Evolutionary conservation across 2,329 filamentous ascomycete genomes (phyloP).

Genomic region (Chaetomiaceae sp.): DNA sequence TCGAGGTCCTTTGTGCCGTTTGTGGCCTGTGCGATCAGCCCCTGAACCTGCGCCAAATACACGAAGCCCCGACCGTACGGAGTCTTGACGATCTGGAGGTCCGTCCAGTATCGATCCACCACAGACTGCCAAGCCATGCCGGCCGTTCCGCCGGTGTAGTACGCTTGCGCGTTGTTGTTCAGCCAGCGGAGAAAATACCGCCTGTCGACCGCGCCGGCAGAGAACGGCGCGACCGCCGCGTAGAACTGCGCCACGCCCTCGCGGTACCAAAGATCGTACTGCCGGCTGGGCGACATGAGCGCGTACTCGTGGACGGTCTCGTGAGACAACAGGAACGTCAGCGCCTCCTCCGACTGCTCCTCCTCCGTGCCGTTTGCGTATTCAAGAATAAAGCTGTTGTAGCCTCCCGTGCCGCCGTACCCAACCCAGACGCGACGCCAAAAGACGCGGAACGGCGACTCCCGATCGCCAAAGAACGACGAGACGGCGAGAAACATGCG

Average conservation of each 20-base stretch:
- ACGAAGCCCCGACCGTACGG: not conserved
- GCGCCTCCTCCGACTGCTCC: not conserved
- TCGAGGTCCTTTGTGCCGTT: not conserved
- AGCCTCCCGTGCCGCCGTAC: not conserved
- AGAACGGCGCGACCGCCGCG: not conserved
- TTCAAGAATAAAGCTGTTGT: not conserved
- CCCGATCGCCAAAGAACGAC: not conserved
- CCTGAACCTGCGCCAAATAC: not conserved
- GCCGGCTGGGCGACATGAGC: not conserved
- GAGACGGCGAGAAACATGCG: not conserved
- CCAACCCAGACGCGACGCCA: not conserved
- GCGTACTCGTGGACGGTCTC: not conserved
- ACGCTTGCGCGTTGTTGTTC: not conserved
- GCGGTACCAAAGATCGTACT: not conserved
- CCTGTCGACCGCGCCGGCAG: not conserved
- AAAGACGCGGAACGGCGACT: not conserved
- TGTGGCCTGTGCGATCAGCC: not conserved
- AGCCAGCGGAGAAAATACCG: not conserved
- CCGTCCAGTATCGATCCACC: not conserved
- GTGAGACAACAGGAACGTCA: not conserved
- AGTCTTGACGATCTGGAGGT: not conserved
- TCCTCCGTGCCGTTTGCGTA: not conserved
- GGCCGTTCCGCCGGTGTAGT: not conserved
- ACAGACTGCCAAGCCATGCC: not conserved
- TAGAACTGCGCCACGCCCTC: not conserved